These are phyloP conservation scores for Schizophyllum amplum DNA, from an alignment of 1,284 basidiomycete genomes.

Conservation along the genomic window DNA sequence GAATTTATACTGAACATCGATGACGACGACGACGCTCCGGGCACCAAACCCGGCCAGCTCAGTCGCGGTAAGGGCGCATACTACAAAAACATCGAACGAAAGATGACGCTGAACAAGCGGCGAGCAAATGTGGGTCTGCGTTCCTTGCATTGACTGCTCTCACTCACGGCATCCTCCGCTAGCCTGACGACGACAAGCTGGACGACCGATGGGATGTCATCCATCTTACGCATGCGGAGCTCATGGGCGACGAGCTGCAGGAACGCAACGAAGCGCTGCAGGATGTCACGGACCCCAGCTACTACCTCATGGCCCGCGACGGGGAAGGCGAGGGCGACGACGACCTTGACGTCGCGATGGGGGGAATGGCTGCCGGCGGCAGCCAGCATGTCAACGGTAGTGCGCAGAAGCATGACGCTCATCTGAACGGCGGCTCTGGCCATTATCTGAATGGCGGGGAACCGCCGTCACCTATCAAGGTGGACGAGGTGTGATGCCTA, in stretches of 20 bases:
- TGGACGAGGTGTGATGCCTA: too few species aligned
- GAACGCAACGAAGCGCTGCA: constrained; percentile 37
- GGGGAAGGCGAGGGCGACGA: too few species aligned
- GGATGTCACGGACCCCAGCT: constrained; percentile 39
- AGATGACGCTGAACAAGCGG: constrained; percentile 82
- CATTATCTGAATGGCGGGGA: too few species aligned
- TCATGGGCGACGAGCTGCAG: constrained; percentile 37
- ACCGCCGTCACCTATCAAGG: too few species aligned
- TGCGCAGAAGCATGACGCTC: too few species aligned
- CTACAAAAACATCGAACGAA: constrained; percentile 82
- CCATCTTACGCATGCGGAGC: constrained; percentile 49
- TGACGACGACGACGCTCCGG: constrained; percentile 38
- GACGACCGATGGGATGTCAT: constrained; percentile 75
- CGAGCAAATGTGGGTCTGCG: constrained; percentile 56
- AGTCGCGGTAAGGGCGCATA: constrained; percentile 59
- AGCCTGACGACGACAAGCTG: constrained; percentile 52
- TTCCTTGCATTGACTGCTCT: constrained; percentile 1
- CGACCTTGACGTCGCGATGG: too few species aligned
- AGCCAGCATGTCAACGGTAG: too few species aligned
- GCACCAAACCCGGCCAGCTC: constrained; percentile 19
- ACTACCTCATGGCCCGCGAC: constrained; percentile 6
- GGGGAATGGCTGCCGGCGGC: too few species aligned
- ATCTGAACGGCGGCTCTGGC: too few species aligned
- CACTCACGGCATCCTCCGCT: constrained; percentile 1
- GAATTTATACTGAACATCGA: constrained; percentile 77